A percentile compares a stretch with the other conserved stretches of the same genome.
Conservation (phyloP, 2,329 filamentous ascomycete species). For the Monilinia aucupariae region DNA sequence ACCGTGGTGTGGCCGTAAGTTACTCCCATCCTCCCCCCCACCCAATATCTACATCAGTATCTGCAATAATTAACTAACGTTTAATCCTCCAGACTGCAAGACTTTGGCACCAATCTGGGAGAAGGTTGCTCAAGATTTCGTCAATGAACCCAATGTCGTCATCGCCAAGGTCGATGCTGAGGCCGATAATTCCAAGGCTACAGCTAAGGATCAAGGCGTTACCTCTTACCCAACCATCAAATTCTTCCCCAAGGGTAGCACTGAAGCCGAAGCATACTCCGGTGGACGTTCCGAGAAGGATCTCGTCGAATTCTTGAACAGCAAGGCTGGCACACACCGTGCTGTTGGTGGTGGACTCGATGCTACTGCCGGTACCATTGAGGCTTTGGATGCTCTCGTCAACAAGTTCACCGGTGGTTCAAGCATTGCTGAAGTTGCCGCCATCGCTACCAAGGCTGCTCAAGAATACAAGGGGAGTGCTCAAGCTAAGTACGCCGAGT, state of each 20-base stretch:
- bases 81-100: conserved; percentile 75
- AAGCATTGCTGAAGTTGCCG: conserved; percentile 55
- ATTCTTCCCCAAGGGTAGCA: conserved; percentile 86
- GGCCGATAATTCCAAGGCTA: conserved; percentile 74
- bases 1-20: conserved; percentile 91
- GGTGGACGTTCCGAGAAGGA: conserved; percentile 72
- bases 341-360: conserved; percentile 74
- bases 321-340: conserved; percentile 83
- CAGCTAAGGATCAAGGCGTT: conserved; percentile 70
- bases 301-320: conserved; percentile 78
- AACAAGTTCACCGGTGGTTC: conserved; percentile 61
- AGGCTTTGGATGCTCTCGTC: conserved; percentile 70
- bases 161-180: conserved; percentile 97
- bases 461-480: conserved; percentile 56
- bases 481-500: conserved; percentile 76
- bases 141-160: conserved; percentile 68
- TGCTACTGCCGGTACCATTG: conserved; percentile 73
- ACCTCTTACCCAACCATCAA: conserved; percentile 94
- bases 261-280: conserved; percentile 63
- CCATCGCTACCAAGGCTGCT: conserved; percentile 68
- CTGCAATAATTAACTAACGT: conserved; percentile 11
- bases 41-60: background rate
- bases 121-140: conserved; percentile 74
- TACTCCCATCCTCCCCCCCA: no score
- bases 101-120: conserved; percentile 87